A percentile compares a stretch with the other conserved stretches of the same genome.
Evolutionary conservation across 164 flowering plant species (phyloP).

Genomic region (Macadamia integrifolia): DNA sequence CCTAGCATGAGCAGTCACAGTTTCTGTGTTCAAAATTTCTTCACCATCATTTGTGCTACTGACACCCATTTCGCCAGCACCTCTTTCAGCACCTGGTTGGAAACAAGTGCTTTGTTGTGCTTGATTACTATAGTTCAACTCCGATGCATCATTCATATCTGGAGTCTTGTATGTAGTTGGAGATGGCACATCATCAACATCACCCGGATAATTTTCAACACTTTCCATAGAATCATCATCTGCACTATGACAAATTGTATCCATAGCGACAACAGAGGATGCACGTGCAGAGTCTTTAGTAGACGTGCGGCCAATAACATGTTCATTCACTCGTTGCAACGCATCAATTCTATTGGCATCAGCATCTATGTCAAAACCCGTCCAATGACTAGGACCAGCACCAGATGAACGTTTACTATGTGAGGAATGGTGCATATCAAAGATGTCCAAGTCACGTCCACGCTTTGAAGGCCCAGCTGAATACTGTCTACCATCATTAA

Average conservation of each 20-base stretch:
- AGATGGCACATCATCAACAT: conserved; percentile 72
- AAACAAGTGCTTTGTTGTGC: conserved; percentile 90
- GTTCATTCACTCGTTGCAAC: conserved; percentile 50
- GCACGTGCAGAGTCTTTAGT: conserved; percentile 80
- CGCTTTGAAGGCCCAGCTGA: conserved; percentile 94
- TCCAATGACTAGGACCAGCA: conserved; percentile 85
- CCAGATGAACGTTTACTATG: conserved; percentile 56
- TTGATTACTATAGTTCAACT: conserved; percentile 74
- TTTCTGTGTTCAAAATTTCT: conserved; percentile 75
- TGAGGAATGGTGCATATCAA: conserved; percentile 44
- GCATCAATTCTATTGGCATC: conserved; percentile 47
- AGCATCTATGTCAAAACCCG: conserved; percentile 45
- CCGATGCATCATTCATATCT: conserved; percentile 74
- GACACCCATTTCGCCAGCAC: conserved; percentile 65
- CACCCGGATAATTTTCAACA: conserved; percentile 90
- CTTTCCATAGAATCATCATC: conserved; percentile 92
- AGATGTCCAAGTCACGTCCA: conserved; percentile 51
- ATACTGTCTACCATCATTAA: conserved; percentile 60
- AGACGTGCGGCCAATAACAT: conserved; percentile 33
- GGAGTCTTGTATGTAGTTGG: conserved; percentile 41
- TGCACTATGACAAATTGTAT: conserved; percentile 60
- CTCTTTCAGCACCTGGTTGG: conserved; percentile 54
- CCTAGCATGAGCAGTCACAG: conserved; percentile 60
- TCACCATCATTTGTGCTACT: conserved; percentile 92
- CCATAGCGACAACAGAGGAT: conserved; percentile 99